Evolutionary conservation across 2,329 filamentous ascomycete species (phyloP).

Genomic region (Cadophora malorum): DNA sequence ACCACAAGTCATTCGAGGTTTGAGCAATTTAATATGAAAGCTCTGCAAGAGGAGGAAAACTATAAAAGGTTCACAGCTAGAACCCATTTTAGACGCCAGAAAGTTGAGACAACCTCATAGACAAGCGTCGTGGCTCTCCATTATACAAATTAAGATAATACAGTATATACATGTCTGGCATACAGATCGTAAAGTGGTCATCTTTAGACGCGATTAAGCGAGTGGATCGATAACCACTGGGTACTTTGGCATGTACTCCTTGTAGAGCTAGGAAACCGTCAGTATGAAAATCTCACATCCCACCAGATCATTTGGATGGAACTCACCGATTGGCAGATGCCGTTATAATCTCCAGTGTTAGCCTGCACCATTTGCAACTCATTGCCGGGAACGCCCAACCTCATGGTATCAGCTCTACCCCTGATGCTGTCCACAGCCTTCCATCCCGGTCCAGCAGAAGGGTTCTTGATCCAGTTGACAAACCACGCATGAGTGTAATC

Average conservation of each 20-base stretch:
- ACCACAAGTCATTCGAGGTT: no score
- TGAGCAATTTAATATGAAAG: no score
- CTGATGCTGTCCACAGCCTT: conserved; percentile 43
- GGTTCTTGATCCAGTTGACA: conserved; percentile 53
- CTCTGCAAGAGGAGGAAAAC: no score
- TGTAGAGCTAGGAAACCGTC: conserved; percentile 21
- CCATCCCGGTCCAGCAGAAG: conserved; percentile 51
- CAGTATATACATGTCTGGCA: not conserved
- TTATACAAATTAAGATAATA: not conserved
- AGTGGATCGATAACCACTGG: conserved; percentile 27
- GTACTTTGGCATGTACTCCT: conserved; percentile 25
- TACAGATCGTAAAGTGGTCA: not conserved
- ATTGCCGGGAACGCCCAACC: conserved; percentile 47
- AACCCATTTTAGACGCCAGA: not conserved
- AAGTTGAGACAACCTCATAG: no score
- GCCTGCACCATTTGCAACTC: conserved; percentile 44
- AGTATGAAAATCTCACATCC: conserved; percentile 8
- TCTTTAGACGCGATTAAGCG: not conserved
- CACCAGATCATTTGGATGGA: no score
- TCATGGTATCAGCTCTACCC: conserved; percentile 41
- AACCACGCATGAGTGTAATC: conserved; percentile 52
- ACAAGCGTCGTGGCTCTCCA: no score
- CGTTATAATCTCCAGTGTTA: conserved; percentile 45
- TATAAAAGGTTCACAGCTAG: no score
- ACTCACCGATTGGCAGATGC: conserved; percentile 43